These are phyloP conservation scores for Eucalyptus viminalis DNA, from an alignment of 345 rosid genomes.

Conservation along the genomic window DNA sequence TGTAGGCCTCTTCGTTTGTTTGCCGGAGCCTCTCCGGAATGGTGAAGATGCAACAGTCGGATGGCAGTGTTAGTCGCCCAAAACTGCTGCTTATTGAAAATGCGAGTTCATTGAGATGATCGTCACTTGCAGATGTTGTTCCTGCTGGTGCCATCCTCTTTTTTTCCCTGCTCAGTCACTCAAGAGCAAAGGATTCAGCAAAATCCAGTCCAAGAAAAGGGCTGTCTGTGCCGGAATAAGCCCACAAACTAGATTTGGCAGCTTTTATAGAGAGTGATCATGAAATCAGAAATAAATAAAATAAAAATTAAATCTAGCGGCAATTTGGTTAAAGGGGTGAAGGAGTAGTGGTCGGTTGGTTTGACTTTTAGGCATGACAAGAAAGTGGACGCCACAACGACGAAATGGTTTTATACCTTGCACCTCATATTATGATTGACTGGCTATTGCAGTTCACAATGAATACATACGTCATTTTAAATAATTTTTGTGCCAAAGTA, in stretches of 20 bases:
- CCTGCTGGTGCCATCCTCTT: not conserved
- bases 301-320: too few species aligned
- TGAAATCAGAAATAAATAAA: too few species aligned
- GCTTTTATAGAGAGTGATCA: not conserved
- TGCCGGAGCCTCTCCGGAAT: accelerated
- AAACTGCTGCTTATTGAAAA: accelerated
- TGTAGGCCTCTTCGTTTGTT: accelerated
- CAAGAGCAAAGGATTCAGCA: not conserved
- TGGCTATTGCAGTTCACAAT: not conserved
- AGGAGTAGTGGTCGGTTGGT: not conserved
- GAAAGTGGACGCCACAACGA: not conserved
- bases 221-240: not conserved
- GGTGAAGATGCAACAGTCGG: not conserved
- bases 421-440: not conserved
- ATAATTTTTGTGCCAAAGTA: too few species aligned
- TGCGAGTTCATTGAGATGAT: not conserved
- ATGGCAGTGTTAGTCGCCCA: not conserved
- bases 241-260: not conserved
- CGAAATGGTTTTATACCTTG: not conserved
- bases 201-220: not conserved
- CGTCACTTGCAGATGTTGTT: not conserved
- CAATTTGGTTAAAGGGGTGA: not conserved
- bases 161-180: not conserved
- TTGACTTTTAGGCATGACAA: not conserved
- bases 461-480: too few species aligned